phyloP scores from a whole-genome alignment of 2,329 filamentous ascomycete species.

The Colletotrichum lentis region DNA sequence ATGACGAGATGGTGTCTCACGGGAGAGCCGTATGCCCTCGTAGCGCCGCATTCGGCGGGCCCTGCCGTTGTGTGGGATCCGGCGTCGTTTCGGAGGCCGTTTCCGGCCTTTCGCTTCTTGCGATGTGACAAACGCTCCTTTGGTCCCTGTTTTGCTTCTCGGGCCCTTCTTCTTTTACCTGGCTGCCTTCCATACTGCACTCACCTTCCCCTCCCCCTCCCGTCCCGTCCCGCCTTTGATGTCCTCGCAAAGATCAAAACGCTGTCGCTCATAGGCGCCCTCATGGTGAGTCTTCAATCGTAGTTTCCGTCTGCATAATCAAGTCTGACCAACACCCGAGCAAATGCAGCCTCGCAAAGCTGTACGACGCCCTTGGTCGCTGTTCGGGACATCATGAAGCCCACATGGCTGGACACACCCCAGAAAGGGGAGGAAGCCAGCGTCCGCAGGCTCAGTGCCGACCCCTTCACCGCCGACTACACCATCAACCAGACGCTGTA shows the following conservation, averaged over 20 bases:
- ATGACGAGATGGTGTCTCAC: conserved; percentile 30
- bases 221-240: background rate
- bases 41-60: conserved; percentile 28
- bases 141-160: background rate
- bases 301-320: background rate
- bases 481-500: conserved; percentile 35
- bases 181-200: no score
- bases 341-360: conserved; percentile 19
- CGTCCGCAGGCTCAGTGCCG: conserved; percentile 23
- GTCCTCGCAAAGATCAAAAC: conserved; percentile 1
- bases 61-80: conserved; percentile 20
- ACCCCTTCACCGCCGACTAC: conserved; percentile 33
- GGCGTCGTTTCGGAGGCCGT: conserved; percentile 5
- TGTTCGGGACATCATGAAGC: conserved; percentile 27
- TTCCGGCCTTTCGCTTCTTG: conserved; percentile 10
- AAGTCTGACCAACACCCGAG: background rate
- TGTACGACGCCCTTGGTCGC: conserved; percentile 7
- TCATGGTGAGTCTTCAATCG: conserved; percentile 17
- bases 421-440: conserved; percentile 18
- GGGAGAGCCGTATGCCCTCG: conserved; percentile 5
- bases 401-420: conserved; percentile 28
- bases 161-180: background rate
- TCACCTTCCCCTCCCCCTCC: no score
- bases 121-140: conserved; percentile 18
- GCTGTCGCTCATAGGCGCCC: conserved; percentile 7